Evolutionary conservation across 257 asterid species (phyloP).

Genomic region (Salvia rosmarinus): DNA sequence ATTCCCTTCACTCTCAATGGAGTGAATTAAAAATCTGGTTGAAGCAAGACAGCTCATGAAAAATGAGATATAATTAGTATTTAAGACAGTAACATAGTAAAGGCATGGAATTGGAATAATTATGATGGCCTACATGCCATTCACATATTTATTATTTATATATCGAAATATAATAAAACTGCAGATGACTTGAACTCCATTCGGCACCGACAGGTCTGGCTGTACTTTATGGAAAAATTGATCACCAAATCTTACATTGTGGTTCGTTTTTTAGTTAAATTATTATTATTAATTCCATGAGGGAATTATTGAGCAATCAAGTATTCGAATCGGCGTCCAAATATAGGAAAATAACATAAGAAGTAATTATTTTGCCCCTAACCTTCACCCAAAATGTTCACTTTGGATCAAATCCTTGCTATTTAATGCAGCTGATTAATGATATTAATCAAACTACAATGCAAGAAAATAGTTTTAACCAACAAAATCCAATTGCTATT

Average conservation of each 20-base stretch:
- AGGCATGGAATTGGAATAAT: constrained; percentile 13
- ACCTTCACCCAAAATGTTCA: too few relatives aligned
- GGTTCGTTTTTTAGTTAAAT: background rate
- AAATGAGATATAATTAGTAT: background rate
- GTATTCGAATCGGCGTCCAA: background rate
- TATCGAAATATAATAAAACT: background rate
- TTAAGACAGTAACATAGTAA: background rate
- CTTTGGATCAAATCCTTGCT: too few relatives aligned
- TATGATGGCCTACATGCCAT: constrained; percentile 23
- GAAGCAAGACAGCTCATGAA: constrained; percentile 5
- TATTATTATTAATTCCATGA: background rate
- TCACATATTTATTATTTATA: background rate
- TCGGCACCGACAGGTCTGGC: constrained; percentile 39
- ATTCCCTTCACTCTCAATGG: background rate
- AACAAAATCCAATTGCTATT: background rate
- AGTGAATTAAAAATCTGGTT: background rate
- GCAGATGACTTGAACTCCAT: constrained; percentile 15
- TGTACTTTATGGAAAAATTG: constrained; percentile 21
- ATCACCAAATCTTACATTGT: background rate
- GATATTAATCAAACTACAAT: too few relatives aligned
- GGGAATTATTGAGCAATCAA: background rate
- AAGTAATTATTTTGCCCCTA: background rate
- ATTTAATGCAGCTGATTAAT: too few relatives aligned
- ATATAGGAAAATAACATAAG: background rate
- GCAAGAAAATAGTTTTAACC: too few relatives aligned